These are phyloP conservation scores for Harringtonia aguacate DNA, from an alignment of 2,329 filamentous ascomycete species.

Conservation along the genomic window DNA sequence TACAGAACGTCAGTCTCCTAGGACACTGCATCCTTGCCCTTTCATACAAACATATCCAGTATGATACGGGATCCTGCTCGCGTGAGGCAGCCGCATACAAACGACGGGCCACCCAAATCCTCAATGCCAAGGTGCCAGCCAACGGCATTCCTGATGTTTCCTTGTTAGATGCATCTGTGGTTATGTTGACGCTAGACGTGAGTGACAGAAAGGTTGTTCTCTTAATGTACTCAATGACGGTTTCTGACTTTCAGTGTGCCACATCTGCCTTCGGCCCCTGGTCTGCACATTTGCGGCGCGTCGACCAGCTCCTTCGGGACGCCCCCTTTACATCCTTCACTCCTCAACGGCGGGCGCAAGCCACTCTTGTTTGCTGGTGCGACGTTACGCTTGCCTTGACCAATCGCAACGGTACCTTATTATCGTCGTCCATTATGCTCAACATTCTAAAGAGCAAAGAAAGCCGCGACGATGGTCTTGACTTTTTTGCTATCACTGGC, in stretches of 20 bases:
- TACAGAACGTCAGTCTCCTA: constrained; percentile 17
- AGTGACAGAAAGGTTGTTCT: constrained; percentile 6
- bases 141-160: constrained; percentile 4
- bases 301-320: constrained; percentile 3
- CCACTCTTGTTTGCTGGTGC: constrained; percentile 22
- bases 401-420: constrained; percentile 17
- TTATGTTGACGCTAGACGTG: constrained; percentile 23
- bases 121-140: constrained; percentile 11
- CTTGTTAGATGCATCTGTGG: constrained; percentile 18
- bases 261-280: constrained; percentile 22
- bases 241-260: constrained; percentile 17
- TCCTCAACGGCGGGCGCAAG: constrained; percentile 14
- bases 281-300: constrained; percentile 15
- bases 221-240: background rate
- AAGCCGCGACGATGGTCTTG: constrained; percentile 12
- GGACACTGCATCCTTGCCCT: constrained; percentile 22
- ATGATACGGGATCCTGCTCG: constrained; percentile 14
- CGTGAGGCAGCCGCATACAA: constrained; percentile 15
- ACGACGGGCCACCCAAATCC: constrained; percentile 15
- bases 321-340: background rate
- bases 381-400: constrained; percentile 23
- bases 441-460: constrained; percentile 5
- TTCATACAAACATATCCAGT: constrained; percentile 18
- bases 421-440: constrained; percentile 12
- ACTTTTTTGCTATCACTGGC: constrained; percentile 22